phyloP scores from a whole-genome alignment of 2,329 filamentous ascomycete genomes.

The Bipolaris bicolor region DNA sequence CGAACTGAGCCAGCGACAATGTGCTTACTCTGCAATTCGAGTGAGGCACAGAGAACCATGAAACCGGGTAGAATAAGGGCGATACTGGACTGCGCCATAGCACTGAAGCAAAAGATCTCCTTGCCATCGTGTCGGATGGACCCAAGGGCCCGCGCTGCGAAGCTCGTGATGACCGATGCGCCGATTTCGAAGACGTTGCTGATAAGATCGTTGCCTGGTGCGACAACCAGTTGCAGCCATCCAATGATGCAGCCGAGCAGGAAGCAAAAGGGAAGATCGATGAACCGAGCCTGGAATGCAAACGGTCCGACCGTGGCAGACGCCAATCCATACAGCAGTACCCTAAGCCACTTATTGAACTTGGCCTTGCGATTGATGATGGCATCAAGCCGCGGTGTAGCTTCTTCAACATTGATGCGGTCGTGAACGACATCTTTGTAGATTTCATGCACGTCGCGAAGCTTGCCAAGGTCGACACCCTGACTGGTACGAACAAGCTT shows the following conservation, averaged over 20 bases:
- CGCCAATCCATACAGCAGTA: constrained; percentile 76
- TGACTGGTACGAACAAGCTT: constrained; percentile 73
- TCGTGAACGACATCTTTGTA: constrained; percentile 86
- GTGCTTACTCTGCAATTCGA: constrained; percentile 56
- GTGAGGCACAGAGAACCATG: constrained; percentile 57
- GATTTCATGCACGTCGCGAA: constrained; percentile 75
- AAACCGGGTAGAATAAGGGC: constrained; percentile 59
- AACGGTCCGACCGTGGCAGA: constrained; percentile 79
- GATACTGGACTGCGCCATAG: constrained; percentile 58
- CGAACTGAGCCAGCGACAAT: constrained; percentile 59
- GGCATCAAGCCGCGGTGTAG: constrained; percentile 65
- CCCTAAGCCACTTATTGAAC: constrained; percentile 55
- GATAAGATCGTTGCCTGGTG: constrained; percentile 75
- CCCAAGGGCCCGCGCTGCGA: constrained; percentile 57
- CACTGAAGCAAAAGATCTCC: constrained; percentile 58
- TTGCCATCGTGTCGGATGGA: constrained; percentile 51
- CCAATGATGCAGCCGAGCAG: constrained; percentile 76
- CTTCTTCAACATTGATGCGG: constrained; percentile 73
- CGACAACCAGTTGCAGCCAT: constrained; percentile 73
- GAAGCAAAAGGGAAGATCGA: constrained; percentile 80
- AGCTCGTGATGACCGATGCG: constrained; percentile 58
- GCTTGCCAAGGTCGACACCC: constrained; percentile 74
- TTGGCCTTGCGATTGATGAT: constrained; percentile 66
- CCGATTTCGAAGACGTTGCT: constrained; percentile 59
- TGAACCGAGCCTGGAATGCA: constrained; percentile 75